Evolutionary conservation across 2,329 filamentous ascomycete genomes (phyloP).

Genomic region (Neopestalotiopsis sp.): DNA sequence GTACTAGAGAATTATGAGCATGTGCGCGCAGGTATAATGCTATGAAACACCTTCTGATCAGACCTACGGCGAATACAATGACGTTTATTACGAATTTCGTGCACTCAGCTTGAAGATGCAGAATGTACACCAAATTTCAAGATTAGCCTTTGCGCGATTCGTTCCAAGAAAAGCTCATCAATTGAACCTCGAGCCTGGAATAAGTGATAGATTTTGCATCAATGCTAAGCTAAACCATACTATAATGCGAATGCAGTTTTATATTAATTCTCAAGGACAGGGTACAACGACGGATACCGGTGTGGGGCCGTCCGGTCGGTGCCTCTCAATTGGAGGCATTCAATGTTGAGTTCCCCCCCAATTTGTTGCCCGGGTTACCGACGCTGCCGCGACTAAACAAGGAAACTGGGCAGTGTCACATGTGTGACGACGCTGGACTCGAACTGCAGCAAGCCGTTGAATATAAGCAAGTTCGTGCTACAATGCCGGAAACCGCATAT

Average conservation of each 20-base stretch:
- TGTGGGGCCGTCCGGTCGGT: constrained; percentile 1
- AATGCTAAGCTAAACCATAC: too few species aligned
- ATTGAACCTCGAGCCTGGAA: too few species aligned
- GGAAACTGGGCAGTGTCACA: constrained; percentile 12
- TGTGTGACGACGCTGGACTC: constrained; percentile 6
- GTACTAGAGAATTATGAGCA: background rate
- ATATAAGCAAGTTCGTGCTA: background rate
- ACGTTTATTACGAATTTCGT: too few species aligned
- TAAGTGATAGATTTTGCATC: too few species aligned
- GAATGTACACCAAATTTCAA: too few species aligned
- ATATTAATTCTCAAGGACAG: background rate
- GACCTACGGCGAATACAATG: background rate
- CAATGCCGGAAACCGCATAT: background rate
- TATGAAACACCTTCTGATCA: background rate
- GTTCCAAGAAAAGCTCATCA: too few species aligned
- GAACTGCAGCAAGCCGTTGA: constrained; percentile 2
- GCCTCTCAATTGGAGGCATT: background rate
- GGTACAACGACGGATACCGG: background rate
- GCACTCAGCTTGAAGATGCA: background rate
- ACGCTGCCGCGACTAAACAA: constrained; percentile 14
- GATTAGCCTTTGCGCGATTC: too few species aligned
- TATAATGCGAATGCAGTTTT: background rate
- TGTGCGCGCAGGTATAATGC: background rate
- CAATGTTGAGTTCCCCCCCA: background rate
- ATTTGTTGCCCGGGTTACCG: constrained; percentile 20